Evolutionary conservation across 176 grass and related monocot species (phyloP).

Genomic region (Oryza nivara): DNA sequence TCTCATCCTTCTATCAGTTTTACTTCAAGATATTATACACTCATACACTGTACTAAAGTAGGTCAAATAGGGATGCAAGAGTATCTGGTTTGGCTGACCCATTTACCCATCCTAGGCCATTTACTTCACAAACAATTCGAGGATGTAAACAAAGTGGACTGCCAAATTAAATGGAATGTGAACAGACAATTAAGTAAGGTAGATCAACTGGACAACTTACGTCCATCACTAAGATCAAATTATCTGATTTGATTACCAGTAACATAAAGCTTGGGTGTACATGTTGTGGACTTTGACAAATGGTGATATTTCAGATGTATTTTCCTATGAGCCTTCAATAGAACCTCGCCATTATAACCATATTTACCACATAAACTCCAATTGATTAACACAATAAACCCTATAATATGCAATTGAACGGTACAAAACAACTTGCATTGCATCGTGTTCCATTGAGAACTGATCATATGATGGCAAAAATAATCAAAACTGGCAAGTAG

Average conservation of each 20-base stretch:
- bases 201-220: background rate
- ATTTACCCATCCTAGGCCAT: background rate
- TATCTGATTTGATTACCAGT: constrained; percentile 15
- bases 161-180: background rate
- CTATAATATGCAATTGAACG: constrained; percentile 4
- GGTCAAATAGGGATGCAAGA: background rate
- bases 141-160: background rate
- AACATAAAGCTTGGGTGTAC: constrained; percentile 12
- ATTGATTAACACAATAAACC: constrained; percentile 14
- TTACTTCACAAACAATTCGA: background rate
- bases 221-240: background rate
- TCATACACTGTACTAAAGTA: background rate
- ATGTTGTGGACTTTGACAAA: background rate
- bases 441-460: background rate
- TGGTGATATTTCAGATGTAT: background rate
- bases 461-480: constrained; percentile 7
- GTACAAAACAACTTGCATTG: background rate
- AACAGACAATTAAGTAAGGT: background rate
- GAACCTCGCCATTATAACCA: background rate
- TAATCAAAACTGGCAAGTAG: background rate
- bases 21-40: background rate
- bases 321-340: background rate
- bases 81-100: background rate
- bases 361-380: background rate
- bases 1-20: constrained; percentile 7